Evolutionary conservation across 2,329 filamentous ascomycete species (phyloP).

Genomic region (Ceratocystis cacaofunesta): DNA sequence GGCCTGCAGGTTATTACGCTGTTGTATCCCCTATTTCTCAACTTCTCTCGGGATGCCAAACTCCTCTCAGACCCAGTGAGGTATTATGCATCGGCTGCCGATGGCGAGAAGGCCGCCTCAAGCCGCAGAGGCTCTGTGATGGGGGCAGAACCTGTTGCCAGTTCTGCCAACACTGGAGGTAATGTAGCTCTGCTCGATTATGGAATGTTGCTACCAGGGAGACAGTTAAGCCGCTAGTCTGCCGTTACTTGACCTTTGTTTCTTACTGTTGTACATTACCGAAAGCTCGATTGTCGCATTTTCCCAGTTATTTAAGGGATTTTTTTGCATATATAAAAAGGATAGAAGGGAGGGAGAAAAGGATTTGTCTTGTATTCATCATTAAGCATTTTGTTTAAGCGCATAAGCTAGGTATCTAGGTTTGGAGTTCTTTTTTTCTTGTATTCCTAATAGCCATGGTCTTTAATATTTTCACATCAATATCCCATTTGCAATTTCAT

Average conservation of each 20-base stretch:
- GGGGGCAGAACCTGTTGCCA: neutral
- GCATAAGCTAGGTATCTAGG: neutral
- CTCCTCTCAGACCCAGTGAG: slow-evolving; percentile 27
- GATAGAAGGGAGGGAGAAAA: too few relatives aligned
- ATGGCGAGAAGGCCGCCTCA: neutral
- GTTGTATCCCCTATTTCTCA: slow-evolving; percentile 36
- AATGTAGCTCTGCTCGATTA: neutral
- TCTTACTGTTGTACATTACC: neutral
- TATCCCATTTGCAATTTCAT: slow-evolving; percentile 31
- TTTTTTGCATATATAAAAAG: too few relatives aligned
- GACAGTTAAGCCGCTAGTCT: neutral
- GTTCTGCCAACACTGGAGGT: neutral
- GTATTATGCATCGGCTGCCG: neutral
- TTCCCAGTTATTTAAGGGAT: too few relatives aligned
- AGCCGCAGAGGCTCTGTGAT: neutral
- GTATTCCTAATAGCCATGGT: neutral
- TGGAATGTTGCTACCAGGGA: neutral
- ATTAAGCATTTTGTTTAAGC: too few relatives aligned
- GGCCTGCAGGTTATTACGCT: slow-evolving; percentile 33
- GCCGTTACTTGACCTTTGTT: neutral
- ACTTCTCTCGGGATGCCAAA: slow-evolving; percentile 32
- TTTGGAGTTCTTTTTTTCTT: too few relatives aligned
- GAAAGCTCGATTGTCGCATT: neutral
- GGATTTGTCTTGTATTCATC: too few relatives aligned
- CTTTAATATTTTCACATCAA: slow-evolving; percentile 10